Base-by-base conservation (phyloP, 345 rosid species). In the Firmiana major region DNA sequence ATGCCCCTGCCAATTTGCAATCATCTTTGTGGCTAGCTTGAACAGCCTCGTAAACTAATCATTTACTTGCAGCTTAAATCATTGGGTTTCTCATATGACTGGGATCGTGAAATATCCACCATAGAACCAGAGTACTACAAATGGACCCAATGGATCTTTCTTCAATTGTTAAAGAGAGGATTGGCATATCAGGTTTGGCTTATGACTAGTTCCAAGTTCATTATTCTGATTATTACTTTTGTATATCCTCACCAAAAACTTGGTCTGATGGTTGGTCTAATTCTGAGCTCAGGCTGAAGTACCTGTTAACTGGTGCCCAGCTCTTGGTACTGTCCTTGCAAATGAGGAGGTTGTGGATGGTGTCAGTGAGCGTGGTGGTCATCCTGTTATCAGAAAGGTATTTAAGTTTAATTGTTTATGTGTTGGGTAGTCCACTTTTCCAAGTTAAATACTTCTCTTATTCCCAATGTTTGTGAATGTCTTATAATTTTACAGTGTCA, bases 91-190 rank as follows among this genome's bases (percentile, higher is more conserved):
- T 94, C 98, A 0, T 94, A 93, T 69, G 98, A 94, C 69, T 94
- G 98, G 98, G 96, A 95, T 75, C 96, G 96, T 66, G 99, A 93
- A 83, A 86, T 95, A 79, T 93, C 97, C n/a, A 95, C 99, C 19
- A 90, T 83, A 38, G 97, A 93, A 82, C 98, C 99, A 9, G 89
- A 89, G 58, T 93, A 90, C 69, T 93, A 93, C 79, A 93, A 90
- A 79, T 95, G 99, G 98, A 95, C 99, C 38, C 99, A 93, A 16
- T 95, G 99, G 99, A 91, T 95, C 60, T 95, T 93, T 87, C 99
- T 95, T 81, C 99, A 93, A 85, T 83, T 95, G 76, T 83, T 91
- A 78, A 93, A 90, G 91, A 88, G 96, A 86, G 99, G 99, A 83
- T 87, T 95, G 82, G 99, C 98, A 68, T 95, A 93, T 86, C 99